These are phyloP conservation scores for Rubus parviflorus DNA, from an alignment of 306 rosid species.

Conservation along the genomic window DNA sequence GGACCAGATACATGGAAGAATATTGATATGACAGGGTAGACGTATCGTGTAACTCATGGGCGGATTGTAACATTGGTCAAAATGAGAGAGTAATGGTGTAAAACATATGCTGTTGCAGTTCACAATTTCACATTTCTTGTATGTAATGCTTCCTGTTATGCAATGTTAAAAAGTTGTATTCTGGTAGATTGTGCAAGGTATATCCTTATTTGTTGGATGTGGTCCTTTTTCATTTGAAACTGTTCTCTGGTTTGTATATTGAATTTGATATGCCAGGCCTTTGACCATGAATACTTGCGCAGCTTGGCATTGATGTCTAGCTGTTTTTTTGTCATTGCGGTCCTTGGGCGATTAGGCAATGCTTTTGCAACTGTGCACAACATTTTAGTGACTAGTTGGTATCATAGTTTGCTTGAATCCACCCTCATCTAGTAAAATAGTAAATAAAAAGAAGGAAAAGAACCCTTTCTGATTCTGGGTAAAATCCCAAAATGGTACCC, in stretches of 20 bases:
- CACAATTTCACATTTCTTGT: background rate
- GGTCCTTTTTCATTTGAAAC: background rate
- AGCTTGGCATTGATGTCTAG: background rate
- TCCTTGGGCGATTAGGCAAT: background rate
- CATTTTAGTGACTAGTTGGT: no score
- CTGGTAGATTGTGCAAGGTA: background rate
- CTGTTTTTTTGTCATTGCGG: background rate
- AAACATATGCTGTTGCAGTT: background rate
- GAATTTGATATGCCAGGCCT: background rate
- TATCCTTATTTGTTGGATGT: background rate
- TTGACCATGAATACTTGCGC: background rate
- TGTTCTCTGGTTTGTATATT: background rate
- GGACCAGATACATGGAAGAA: constrained; percentile 5
- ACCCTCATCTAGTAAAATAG: no score
- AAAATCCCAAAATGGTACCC: no score
- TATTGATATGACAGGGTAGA: constrained; percentile 5
- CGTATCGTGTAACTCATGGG: constrained; percentile 3
- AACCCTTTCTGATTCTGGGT: background rate
- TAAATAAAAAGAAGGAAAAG: no score
- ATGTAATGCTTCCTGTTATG: background rate
- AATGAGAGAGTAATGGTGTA: background rate
- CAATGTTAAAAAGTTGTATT: background rate
- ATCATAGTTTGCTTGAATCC: no score
- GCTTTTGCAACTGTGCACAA: background rate
- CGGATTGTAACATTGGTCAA: constrained; percentile 18